Percentiles rank a stretch among this genome's conserved stretches.
These are phyloP conservation scores for Luffa aegyptiaca DNA, from an alignment of 306 rosid species.

Conservation along the genomic window DNA sequence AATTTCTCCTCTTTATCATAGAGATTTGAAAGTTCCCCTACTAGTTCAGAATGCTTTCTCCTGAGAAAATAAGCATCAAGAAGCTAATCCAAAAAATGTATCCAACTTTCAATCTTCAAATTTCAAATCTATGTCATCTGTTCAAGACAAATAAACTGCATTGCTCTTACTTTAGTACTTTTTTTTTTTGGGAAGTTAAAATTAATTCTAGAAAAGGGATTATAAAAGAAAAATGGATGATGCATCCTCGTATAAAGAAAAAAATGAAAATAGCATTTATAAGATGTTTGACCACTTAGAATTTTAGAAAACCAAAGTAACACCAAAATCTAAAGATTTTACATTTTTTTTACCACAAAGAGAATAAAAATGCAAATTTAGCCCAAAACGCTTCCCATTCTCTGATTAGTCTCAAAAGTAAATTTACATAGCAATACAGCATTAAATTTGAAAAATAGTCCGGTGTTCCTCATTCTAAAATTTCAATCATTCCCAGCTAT, in stretches of 20 bases:
- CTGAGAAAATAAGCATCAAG: conserved; percentile 27
- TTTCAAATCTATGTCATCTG: background rate
- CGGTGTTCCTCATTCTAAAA: background rate
- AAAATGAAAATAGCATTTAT: background rate
- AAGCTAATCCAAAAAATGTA: background rate
- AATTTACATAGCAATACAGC: background rate
- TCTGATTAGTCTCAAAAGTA: background rate
- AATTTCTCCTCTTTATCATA: conserved; percentile 75
- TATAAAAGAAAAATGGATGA: background rate
- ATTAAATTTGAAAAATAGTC: background rate
- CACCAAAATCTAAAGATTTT: background rate
- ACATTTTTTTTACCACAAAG: background rate
- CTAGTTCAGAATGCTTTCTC: conserved; percentile 90
- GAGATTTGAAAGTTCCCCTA: conserved; percentile 80
- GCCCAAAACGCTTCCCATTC: background rate
- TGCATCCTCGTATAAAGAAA: background rate
- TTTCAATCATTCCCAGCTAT: background rate
- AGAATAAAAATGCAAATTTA: background rate
- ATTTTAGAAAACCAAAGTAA: background rate
- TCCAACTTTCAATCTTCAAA: background rate
- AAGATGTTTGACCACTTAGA: background rate
- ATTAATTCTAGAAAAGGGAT: background rate
- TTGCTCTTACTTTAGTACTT: background rate
- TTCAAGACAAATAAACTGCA: background rate
- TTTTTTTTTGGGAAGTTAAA: background rate